A percentile compares a stretch with the other conserved stretches of the same genome.
Evolutionary conservation across 2,329 filamentous ascomycete genomes (phyloP).

Genomic region (Colletotrichum viniferum): DNA sequence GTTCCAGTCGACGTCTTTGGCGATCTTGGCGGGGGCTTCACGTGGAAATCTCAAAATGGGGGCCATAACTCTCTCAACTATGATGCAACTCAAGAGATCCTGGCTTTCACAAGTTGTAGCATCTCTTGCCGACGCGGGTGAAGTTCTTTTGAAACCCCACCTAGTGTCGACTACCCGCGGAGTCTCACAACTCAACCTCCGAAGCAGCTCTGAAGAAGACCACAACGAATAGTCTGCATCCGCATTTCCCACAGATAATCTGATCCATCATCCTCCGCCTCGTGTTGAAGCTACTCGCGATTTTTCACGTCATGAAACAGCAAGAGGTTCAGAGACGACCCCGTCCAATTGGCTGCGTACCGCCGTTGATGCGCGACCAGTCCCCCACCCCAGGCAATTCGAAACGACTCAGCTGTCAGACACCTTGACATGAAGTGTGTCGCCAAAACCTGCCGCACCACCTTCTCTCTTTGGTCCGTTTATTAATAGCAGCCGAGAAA

Average conservation of each 20-base stretch:
- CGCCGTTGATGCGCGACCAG: not conserved
- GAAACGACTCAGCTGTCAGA: constrained; percentile 1
- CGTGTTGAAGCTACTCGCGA: not conserved
- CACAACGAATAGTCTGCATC: not conserved
- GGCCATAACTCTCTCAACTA: not conserved
- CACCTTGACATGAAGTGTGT: not conserved
- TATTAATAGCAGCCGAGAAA: constrained; percentile 1
- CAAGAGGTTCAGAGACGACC: not conserved
- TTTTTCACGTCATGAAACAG: not conserved
- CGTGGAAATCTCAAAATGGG: not conserved
- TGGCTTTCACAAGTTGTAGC: not conserved
- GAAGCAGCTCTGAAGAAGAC: not conserved
- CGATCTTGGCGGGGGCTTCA: not conserved
- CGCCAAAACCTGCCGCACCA: constrained; percentile 4
- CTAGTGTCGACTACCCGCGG: not conserved
- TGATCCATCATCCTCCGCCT: not conserved
- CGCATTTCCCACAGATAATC: not conserved
- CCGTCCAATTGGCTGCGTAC: not conserved
- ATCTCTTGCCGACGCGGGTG: not conserved
- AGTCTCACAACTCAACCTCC: not conserved
- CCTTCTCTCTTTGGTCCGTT: not conserved
- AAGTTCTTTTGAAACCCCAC: not conserved
- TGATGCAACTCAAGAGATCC: not conserved
- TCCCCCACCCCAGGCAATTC: not conserved
- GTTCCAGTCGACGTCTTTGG: not conserved